Evolutionary conservation across 805 yeast genomes (phyloP).

Genomic region (Pichia membranifaciens): DNA sequence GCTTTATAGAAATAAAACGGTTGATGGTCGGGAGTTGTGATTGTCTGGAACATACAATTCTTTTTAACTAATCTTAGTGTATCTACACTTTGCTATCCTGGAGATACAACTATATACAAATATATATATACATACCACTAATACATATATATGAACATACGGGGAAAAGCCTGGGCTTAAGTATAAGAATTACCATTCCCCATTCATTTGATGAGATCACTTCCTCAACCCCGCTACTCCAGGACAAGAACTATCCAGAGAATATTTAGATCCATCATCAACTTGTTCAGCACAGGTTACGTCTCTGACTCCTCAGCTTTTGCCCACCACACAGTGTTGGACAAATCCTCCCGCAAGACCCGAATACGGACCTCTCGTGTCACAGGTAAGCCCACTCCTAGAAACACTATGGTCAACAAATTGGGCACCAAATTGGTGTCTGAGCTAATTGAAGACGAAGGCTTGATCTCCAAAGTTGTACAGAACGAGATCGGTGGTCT

Average conservation of each 20-base stretch:
- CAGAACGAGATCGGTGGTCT: slow-evolving; percentile 10
- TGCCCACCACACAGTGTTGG: slow-evolving; percentile 17
- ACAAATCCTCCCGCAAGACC: slow-evolving; percentile 23
- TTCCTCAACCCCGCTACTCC: slow-evolving; percentile 34
- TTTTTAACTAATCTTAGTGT: too few species aligned
- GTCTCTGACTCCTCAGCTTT: slow-evolving; percentile 31
- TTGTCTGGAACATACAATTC: too few species aligned
- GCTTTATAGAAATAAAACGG: too few species aligned
- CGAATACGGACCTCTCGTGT: slow-evolving; percentile 29
- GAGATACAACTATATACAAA: too few species aligned
- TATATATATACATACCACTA: too few species aligned
- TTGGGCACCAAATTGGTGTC: slow-evolving; percentile 21
- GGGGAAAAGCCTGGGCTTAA: too few species aligned
- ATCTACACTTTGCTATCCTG: too few species aligned
- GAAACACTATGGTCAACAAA: slow-evolving; percentile 21
- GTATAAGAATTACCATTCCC: too few species aligned
- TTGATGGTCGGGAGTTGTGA: too few species aligned
- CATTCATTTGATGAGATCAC: slow-evolving; percentile 30
- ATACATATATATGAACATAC: too few species aligned
- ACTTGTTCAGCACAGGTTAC: slow-evolving; percentile 31
- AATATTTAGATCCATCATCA: slow-evolving; percentile 29
- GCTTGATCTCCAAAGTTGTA: slow-evolving; percentile 12
- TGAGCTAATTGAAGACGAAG: slow-evolving; percentile 21
- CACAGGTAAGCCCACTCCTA: slow-evolving; percentile 27
- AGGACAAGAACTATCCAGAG: slow-evolving; percentile 28